These are phyloP conservation scores for Dactylonectria macrodidyma DNA, from an alignment of 2,329 filamentous ascomycete species.

Conservation along the genomic window DNA sequence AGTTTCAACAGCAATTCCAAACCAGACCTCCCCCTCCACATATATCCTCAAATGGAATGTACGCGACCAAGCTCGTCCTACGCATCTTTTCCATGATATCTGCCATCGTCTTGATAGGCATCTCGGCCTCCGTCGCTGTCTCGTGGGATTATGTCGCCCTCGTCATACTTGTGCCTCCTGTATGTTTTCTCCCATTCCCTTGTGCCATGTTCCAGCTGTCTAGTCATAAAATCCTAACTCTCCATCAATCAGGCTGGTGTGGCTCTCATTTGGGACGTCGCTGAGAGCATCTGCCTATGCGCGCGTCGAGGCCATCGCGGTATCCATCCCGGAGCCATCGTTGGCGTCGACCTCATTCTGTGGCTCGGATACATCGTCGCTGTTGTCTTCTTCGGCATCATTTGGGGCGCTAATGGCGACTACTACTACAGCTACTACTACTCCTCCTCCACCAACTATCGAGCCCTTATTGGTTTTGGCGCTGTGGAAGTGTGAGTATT, in stretches of 20 bases:
- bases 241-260: slow-evolving; percentile 11
- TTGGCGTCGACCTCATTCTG: slow-evolving; percentile 33
- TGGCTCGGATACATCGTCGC: slow-evolving; percentile 30
- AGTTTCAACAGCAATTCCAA: slow-evolving; percentile 10
- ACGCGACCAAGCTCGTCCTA: slow-evolving; percentile 18
- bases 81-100: slow-evolving; percentile 23
- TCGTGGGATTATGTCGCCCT: slow-evolving; percentile 1
- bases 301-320: slow-evolving; percentile 28
- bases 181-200: slow-evolving; percentile 7
- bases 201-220: background rate
- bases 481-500: slow-evolving; percentile 20
- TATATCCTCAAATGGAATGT: slow-evolving; percentile 25
- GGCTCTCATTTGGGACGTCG: slow-evolving; percentile 30
- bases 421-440: slow-evolving; percentile 10
- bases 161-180: slow-evolving; percentile 15
- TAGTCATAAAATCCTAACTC: background rate
- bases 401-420: background rate
- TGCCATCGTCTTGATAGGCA: slow-evolving; percentile 20
- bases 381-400: slow-evolving; percentile 2
- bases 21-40: slow-evolving; percentile 3
- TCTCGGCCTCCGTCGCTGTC: slow-evolving; percentile 3
- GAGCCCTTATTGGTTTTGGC: slow-evolving; percentile 20
- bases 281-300: slow-evolving; percentile 32
- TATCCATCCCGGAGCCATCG: slow-evolving; percentile 32
- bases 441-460: background rate